Evolutionary conservation across 2,329 filamentous ascomycete species (phyloP), one percentile per base, ranked within the genome.

Genomic region (Periconia sp.): DNA sequence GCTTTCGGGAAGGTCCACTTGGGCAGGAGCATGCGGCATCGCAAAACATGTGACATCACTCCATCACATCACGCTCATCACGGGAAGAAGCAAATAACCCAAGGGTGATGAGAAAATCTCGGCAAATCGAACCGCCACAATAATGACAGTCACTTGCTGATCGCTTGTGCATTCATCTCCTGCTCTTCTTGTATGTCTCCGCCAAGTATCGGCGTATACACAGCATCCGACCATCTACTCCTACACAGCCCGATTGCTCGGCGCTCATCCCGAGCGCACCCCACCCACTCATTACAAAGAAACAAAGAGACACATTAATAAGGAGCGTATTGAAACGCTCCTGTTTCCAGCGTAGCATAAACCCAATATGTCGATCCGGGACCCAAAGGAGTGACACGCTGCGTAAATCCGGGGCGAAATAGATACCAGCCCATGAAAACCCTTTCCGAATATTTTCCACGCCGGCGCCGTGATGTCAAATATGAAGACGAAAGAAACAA

Each of bases 231-330:
- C 13, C 9, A 11, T 31, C 28, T 17, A 9, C n/a, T 16, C 18
- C 18, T 16, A 8, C 28, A 31, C 18, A 9, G 13, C 18, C 18
- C 11, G 28, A 31, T 16, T 13, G 13, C 28, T 8, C 10, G 4
- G 10, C 11, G 4, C 15, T 5, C 13, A 17, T 31, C 28, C 15
- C 18, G 13, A 31, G 18, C 32, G 18, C 12, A 23, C 8, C 8
- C 32, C 32, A 22, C 6, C 16, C 16, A 19, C 22, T 12, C 19
- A 35, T 35, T 35, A 35, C 18, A 4, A 13, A 23, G 24, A 18
- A 17, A 25, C 21, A 19, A 28, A 39, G 36, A 39, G 36, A 39
- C 36, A 39, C 31, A n/a, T n/a, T n/a, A n/a, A n/a, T 39, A 39
- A 31, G 18, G 18, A 30, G 36, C 25, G 36, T 39, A 35, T 23